Evolutionary conservation across 177 flowering plant genomes (phyloP).

Genomic region (Vitis hybrid): DNA sequence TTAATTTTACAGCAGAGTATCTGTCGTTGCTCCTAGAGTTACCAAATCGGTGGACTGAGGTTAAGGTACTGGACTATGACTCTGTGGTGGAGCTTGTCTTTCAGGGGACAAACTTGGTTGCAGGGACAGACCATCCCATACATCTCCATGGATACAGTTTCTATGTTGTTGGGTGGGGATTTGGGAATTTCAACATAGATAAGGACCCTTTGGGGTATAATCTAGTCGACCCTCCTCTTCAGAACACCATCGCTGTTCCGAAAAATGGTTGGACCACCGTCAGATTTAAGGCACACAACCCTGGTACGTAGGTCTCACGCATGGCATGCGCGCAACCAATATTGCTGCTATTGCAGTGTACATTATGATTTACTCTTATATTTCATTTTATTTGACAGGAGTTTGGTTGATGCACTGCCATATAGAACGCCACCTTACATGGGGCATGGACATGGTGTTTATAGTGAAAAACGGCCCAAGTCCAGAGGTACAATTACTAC

Average conservation of each 20-base stretch:
- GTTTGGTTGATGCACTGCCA: slow-evolving; percentile 30
- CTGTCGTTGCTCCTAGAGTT: slow-evolving; percentile 1
- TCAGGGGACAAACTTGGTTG: slow-evolving; percentile 28
- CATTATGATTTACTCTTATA: neutral
- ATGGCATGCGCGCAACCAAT: neutral
- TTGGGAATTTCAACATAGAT: slow-evolving; percentile 25
- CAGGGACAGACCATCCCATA: slow-evolving; percentile 30
- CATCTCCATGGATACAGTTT: slow-evolving; percentile 44
- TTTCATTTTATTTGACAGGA: slow-evolving; percentile 1
- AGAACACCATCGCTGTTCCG: slow-evolving; percentile 21
- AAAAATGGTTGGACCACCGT: slow-evolving; percentile 28
- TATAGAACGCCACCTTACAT: slow-evolving; percentile 20
- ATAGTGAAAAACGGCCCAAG: slow-evolving; percentile 16
- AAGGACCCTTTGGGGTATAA: slow-evolving; percentile 26
- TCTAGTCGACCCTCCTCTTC: slow-evolving; percentile 28
- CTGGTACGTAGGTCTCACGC: slow-evolving; percentile 14
- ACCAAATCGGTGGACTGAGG: slow-evolving; percentile 24
- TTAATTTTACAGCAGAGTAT: slow-evolving; percentile 22
- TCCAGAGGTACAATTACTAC: neutral
- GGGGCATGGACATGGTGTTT: slow-evolving; percentile 28
- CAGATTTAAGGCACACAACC: slow-evolving; percentile 26
- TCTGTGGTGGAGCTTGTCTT: slow-evolving; percentile 30
- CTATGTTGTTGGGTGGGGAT: slow-evolving; percentile 33
- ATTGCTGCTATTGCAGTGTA: too few species aligned
- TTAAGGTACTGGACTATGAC: slow-evolving; percentile 16